Evolutionary conservation across 345 rosid genomes (phyloP).

Genomic region (Citrus reticulata): DNA sequence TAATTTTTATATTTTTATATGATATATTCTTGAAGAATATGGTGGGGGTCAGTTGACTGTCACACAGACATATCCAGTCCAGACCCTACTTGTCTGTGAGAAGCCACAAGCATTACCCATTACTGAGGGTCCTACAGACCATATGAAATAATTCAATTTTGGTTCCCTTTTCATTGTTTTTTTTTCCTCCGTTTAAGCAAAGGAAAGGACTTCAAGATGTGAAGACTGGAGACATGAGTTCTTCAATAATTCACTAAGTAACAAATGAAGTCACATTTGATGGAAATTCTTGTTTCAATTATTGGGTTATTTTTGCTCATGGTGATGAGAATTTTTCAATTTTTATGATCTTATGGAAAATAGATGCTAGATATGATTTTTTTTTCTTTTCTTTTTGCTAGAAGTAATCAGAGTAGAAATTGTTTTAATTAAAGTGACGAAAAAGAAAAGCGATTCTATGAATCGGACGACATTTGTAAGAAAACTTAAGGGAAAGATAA

Average conservation of each 20-base stretch:
- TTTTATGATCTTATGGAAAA: too few relatives aligned
- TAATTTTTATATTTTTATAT: not conserved
- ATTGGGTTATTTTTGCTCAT: not conserved
- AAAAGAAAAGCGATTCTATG: too few relatives aligned
- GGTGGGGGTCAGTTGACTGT: not conserved
- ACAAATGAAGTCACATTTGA: conserved; percentile 14
- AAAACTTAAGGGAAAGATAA: too few relatives aligned
- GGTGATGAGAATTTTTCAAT: too few relatives aligned
- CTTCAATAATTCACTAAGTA: conserved; percentile 19
- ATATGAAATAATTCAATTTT: conserved; percentile 6
- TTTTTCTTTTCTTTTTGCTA: too few relatives aligned
- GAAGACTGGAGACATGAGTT: conserved; percentile 12
- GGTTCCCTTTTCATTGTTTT: not conserved
- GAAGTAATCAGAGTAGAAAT: too few relatives aligned
- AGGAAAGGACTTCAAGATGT: not conserved
- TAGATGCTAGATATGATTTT: too few relatives aligned
- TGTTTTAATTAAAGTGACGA: too few relatives aligned
- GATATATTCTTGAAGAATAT: not conserved
- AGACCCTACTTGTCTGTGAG: conserved; percentile 16
- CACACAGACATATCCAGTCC: not conserved
- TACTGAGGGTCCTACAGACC: conserved; percentile 1
- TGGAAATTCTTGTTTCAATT: conserved; percentile 19
- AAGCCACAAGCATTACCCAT: conserved; percentile 9
- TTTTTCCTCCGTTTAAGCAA: not conserved
- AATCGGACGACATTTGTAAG: too few relatives aligned